Conservation (phyloP, 2,329 filamentous ascomycete species). For the Cladosporium oxysporum region DNA sequence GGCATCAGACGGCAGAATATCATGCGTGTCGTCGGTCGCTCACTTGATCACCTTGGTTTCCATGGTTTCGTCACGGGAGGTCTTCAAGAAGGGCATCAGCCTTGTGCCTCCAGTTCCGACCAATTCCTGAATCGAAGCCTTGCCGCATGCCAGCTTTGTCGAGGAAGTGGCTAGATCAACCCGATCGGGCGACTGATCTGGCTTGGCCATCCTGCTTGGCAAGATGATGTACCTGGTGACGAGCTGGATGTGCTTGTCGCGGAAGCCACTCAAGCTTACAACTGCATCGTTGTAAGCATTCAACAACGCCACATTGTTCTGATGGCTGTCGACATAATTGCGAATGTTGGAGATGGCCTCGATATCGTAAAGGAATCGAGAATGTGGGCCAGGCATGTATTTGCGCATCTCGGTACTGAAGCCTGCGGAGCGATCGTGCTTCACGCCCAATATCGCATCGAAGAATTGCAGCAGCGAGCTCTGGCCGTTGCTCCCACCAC, state of each 20-base stretch:
- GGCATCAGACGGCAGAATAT: background rate
- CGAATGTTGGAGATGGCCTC: conserved; percentile 49
- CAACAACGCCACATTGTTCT: conserved; percentile 39
- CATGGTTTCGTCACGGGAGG: conserved; percentile 53
- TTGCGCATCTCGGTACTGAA: conserved; percentile 49
- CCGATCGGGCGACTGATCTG: conserved; percentile 32
- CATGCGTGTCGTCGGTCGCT: background rate
- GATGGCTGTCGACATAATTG: conserved; percentile 42
- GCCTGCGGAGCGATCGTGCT: conserved; percentile 39
- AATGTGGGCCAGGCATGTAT: conserved; percentile 57
- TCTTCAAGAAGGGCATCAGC: conserved; percentile 55
- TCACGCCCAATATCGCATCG: conserved; percentile 54
- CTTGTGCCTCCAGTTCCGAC: conserved; percentile 55
- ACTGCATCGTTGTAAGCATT: conserved; percentile 51
- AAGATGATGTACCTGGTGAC: conserved; percentile 57
- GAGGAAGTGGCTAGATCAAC: conserved; percentile 50
- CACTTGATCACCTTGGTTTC: conserved; percentile 23
- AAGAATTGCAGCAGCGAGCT: conserved; percentile 57
- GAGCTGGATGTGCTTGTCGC: conserved; percentile 55
- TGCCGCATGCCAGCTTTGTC: conserved; percentile 39
- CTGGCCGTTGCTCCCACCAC: conserved; percentile 58
- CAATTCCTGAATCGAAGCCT: conserved; percentile 41
- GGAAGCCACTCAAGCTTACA: conserved; percentile 48
- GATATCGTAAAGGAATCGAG: conserved; percentile 53
- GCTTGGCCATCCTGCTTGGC: conserved; percentile 34